Percentiles rank a stretch among this genome's conserved stretches.
These are phyloP conservation scores for Raphidocelis subcapitata DNA, from an alignment of 139 green algal species.

Conservation along the genomic window DNA sequence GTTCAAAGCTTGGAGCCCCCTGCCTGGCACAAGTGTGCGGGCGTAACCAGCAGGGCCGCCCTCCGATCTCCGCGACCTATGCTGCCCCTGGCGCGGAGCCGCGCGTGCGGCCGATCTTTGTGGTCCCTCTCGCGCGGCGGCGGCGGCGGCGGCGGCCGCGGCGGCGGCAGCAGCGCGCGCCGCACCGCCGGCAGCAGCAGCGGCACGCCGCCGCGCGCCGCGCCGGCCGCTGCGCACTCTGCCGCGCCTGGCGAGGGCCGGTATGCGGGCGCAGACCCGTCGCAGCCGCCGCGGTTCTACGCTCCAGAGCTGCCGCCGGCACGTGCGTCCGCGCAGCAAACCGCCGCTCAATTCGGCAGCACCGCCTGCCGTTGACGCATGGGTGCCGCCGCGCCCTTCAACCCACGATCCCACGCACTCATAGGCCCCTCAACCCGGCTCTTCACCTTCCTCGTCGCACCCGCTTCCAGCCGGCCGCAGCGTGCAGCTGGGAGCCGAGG, in stretches of 20 bases:
- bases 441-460: neutral
- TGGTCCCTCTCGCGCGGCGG: neutral
- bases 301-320: conserved; percentile 18
- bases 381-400: neutral
- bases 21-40: too few species aligned
- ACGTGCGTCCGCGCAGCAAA: neutral
- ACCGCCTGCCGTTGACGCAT: conserved; percentile 4
- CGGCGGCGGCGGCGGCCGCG: neutral
- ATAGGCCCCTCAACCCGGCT: neutral
- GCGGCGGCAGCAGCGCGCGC: neutral
- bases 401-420: neutral
- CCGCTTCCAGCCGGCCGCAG: conserved; percentile 1
- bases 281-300: conserved; percentile 52
- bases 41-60: too few species aligned
- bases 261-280: neutral
- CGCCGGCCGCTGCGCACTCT: neutral
- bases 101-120: neutral
- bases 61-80: too few species aligned
- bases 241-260: neutral
- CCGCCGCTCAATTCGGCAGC: too few species aligned
- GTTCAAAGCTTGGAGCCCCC: too few species aligned
- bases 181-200: neutral
- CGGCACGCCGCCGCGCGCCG: too few species aligned
- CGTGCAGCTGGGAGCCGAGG: conserved; percentile 46
- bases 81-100: too few species aligned